phyloP scores from a whole-genome alignment of 140 eudicot genomes.

The Oenanthe javanica region DNA sequence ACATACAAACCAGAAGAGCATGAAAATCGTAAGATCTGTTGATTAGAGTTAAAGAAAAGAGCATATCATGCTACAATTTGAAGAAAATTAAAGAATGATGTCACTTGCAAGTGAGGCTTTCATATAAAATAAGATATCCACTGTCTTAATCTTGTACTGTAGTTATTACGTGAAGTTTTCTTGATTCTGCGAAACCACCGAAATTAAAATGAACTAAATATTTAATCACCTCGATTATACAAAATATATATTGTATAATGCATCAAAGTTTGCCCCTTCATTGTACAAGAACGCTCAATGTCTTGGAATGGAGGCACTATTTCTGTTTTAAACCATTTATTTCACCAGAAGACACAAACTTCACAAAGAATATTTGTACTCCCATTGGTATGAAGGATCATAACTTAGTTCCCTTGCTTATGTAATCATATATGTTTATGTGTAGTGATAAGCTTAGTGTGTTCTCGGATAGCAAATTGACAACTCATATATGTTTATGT shows the following conservation, averaged over 20 bases:
- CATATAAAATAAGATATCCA: background rate
- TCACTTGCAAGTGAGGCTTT: constrained; percentile 25
- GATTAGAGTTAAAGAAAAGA: constrained; percentile 27
- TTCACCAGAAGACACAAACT: constrained; percentile 16
- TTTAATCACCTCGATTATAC: background rate
- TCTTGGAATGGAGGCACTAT: background rate
- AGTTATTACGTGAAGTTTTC: background rate
- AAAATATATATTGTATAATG: background rate
- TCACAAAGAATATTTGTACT: constrained; percentile 30
- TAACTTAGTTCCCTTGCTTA: background rate
- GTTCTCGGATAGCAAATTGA: background rate
- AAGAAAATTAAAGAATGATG: background rate
- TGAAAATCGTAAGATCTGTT: constrained; percentile 17
- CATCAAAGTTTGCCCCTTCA: constrained; percentile 13
- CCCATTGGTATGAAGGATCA: constrained; percentile 17
- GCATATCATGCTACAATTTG: background rate
- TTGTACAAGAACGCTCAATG: constrained; percentile 7
- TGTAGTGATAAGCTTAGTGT: background rate
- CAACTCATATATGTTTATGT: no score
- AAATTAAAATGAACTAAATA: background rate
- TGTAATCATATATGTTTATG: background rate
- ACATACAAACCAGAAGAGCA: background rate
- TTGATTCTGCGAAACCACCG: background rate
- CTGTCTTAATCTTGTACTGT: background rate
- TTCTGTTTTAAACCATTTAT: background rate